Percentiles rank a stretch among this genome's conserved stretches.
phyloP scores from a whole-genome alignment of 345 rosid species.

The Theobroma cacao region DNA sequence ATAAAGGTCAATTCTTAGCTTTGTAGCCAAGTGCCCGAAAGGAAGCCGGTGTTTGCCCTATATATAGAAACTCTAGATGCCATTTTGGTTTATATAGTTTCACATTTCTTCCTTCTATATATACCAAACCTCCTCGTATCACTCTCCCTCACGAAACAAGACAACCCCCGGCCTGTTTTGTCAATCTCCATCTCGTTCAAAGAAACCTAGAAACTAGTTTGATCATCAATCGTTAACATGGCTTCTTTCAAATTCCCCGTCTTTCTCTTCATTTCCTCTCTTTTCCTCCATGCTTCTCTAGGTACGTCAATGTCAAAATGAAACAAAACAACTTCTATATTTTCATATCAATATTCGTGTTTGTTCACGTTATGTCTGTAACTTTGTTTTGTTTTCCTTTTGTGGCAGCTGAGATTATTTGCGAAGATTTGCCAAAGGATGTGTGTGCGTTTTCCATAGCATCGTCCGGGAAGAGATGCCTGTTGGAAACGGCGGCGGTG shows the following conservation, averaged over 20 bases:
- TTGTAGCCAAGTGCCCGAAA: neutral
- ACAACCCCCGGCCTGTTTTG: neutral
- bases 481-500: constrained; percentile 50
- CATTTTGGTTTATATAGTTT: neutral
- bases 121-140: neutral
- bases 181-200: neutral
- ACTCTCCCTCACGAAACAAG: constrained; percentile 10
- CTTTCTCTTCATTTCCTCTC: constrained; percentile 53
- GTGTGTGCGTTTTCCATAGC: constrained; percentile 72
- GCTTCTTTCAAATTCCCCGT: constrained; percentile 49
- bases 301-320: constrained; percentile 30
- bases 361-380: neutral
- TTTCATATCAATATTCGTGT: neutral
- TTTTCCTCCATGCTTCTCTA: constrained; percentile 59
- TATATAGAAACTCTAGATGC: neutral
- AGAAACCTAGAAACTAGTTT: neutral
- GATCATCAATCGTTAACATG: constrained; percentile 28
- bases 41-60: constrained; percentile 8
- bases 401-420: constrained; percentile 56
- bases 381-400: neutral
- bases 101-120: neutral
- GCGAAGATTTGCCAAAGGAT: constrained; percentile 68
- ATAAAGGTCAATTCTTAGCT: neutral
- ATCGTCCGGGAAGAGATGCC: constrained; percentile 78
- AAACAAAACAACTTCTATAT: too few species aligned